Evolutionary conservation across 495 filamentous ascomycete species (phyloP).

Genomic region (Xylaria bambusicola): DNA sequence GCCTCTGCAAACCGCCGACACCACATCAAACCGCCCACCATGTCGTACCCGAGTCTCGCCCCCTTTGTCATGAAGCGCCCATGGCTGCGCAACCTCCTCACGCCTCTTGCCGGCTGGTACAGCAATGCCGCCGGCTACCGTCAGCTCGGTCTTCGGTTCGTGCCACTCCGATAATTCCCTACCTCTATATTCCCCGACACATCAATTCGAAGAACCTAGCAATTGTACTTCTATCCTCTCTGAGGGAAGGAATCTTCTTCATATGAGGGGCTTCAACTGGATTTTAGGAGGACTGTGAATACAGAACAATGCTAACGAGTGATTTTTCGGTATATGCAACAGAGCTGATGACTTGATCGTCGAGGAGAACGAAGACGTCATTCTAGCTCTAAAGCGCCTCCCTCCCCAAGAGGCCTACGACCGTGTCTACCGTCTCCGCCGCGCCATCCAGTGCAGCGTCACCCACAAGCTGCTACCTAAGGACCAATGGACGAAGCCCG

Average conservation of each 20-base stretch:
- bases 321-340: conserved; percentile 22
- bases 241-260: too few relatives aligned
- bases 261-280: not conserved
- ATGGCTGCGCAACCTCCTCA: conserved; percentile 76
- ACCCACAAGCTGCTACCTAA: conserved; percentile 80
- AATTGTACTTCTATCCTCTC: too few relatives aligned
- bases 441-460: conserved; percentile 81
- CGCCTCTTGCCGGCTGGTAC: conserved; percentile 83
- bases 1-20: conserved; percentile 6
- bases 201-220: not conserved
- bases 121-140: conserved; percentile 84
- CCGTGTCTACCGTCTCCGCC: conserved; percentile 92
- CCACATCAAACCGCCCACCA: conserved; percentile 43
- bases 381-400: conserved; percentile 86
- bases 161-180: conserved; percentile 7
- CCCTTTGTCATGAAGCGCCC: conserved; percentile 76
- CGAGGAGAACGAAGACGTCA: conserved; percentile 85
- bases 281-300: not conserved
- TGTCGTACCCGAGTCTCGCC: conserved; percentile 73
- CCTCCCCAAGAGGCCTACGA: conserved; percentile 89
- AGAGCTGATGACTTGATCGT: conserved; percentile 92
- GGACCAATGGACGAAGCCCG: conserved; percentile 68
- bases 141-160: conserved; percentile 86
- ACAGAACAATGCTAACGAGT: conserved; percentile 5
- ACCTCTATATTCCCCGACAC: not conserved